Base-by-base conservation (phyloP, 495 filamentous ascomycete genomes). In the Tuber indicum region DNA sequence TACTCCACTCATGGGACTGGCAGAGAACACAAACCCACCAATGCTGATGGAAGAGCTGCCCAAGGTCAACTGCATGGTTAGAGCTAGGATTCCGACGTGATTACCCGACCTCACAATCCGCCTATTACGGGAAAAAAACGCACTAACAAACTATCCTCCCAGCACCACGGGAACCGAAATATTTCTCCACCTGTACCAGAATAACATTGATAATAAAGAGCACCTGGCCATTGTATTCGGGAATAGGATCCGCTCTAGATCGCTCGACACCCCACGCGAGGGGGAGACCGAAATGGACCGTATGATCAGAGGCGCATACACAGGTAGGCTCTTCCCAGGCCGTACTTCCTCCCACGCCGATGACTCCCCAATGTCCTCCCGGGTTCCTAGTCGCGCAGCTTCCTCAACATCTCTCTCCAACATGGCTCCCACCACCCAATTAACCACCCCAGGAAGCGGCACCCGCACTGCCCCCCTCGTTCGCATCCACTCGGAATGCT, bases 181-280 rank as follows among this genome's bases (percentile, higher is more conserved):
- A 93, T 99, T 96, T 83, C 87, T 99, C 52, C 96, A 99, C 84
- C 87, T 99, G 4, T 99, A 98, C 85, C 91, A 91, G 72, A 99
- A 98, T 84, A 91, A 91, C 80, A 87, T 93, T 32, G 96, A 99
- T 84, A 92, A 91, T 73, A 99, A 99, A 85, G 96, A 99, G 82
- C 96, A 99, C 84, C 86, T 98, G 52, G 96, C 96, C n/a, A 98
- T 99, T 78, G 96, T 98, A 1, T 99, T 99, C 83, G 96, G 96
- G 5, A 87, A 90, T 73, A 87, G 88, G 42, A 98, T 99, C 79
- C 88, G 96, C 70, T 94, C 91, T 80, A 87, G 87, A 72, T 93
- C 91, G 41, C 86, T 99, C 46, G 94, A 98, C 84, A 89, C 90
- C 43, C 89, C 90, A 49, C 87, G 92, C 49, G 91, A 92, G 17